Conservation (phyloP, 306 rosid genomes). For the Medicago lupulina region DNA sequence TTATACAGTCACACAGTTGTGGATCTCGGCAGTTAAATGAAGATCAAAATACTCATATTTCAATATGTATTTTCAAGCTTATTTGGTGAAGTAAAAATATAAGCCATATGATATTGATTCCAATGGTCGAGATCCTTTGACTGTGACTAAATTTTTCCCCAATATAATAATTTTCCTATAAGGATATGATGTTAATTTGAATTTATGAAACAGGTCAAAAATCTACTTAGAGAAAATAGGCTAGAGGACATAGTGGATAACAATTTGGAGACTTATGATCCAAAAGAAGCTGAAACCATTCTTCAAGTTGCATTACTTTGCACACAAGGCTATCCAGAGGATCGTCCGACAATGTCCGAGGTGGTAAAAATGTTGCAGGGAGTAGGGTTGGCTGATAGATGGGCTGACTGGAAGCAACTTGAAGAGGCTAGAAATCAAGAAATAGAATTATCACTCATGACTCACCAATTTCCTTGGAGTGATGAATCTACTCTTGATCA, state of each 20-base stretch:
- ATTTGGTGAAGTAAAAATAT: no score
- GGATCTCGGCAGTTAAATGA: no score
- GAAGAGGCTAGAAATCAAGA: conserved; percentile 67
- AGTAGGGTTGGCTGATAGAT: conserved; percentile 72
- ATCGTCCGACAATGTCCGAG: conserved; percentile 77
- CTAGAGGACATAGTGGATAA: conserved; percentile 76
- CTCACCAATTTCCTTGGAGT: conserved; percentile 80
- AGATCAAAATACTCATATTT: no score
- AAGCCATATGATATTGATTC: no score
- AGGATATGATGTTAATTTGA: background rate
- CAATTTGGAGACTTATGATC: conserved; percentile 63
- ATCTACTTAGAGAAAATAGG: conserved; percentile 76
- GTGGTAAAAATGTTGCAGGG: conserved; percentile 72
- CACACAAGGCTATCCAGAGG: conserved; percentile 74
- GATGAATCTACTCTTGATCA: conserved; percentile 82
- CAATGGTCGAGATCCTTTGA: no score
- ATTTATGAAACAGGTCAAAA: conserved; percentile 63
- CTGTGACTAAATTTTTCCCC: no score
- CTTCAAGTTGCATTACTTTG: conserved; percentile 86
- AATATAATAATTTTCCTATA: no score
- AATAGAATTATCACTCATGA: conserved; percentile 52
- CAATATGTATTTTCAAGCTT: no score
- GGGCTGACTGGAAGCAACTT: conserved; percentile 83
- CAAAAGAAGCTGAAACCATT: conserved; percentile 67
- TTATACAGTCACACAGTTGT: no score